phyloP scores from a whole-genome alignment of 2,329 filamentous ascomycete species.

The Beauveria brongniartii region DNA sequence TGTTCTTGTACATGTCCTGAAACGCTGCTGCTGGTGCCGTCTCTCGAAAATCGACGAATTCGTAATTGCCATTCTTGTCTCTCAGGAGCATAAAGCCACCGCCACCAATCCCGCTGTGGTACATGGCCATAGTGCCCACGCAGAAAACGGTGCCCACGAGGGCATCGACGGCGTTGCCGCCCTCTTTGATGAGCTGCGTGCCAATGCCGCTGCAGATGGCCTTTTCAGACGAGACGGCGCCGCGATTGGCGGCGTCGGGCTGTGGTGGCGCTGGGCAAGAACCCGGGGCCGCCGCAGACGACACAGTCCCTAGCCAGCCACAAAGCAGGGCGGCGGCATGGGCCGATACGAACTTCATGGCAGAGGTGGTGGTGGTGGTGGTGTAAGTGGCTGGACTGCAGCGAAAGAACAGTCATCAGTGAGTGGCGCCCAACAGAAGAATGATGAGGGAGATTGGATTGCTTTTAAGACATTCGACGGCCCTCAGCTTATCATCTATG shows the following conservation, averaged over 20 bases:
- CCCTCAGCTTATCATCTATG: neutral
- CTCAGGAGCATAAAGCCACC: constrained; percentile 75
- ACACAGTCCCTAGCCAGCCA: neutral
- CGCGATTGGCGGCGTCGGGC: constrained; percentile 23
- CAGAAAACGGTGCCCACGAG: constrained; percentile 57
- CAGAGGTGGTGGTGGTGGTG: neutral
- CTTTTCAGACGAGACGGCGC: constrained; percentile 55
- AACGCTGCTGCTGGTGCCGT: constrained; percentile 71
- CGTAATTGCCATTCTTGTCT: constrained; percentile 56
- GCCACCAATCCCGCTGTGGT: constrained; percentile 64
- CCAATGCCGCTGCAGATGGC: constrained; percentile 53
- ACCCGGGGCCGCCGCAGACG: neutral
- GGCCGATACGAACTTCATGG: neutral
- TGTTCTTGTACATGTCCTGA: constrained; percentile 72
- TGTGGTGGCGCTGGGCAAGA: constrained; percentile 6
- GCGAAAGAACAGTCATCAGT: neutral
- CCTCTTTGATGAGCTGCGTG: constrained; percentile 44
- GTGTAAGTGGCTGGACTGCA: neutral
- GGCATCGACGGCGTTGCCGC: constrained; percentile 61
- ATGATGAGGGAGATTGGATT: too few relatives aligned
- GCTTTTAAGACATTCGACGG: neutral
- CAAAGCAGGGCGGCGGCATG: neutral
- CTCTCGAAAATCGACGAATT: constrained; percentile 80
- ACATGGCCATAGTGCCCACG: constrained; percentile 56
- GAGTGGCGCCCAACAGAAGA: neutral